Evolutionary conservation across 352 stramenopile genomes (phyloP), one percentile per base, ranked within the genome.

Genomic region (Phytopythium delawarense): DNA sequence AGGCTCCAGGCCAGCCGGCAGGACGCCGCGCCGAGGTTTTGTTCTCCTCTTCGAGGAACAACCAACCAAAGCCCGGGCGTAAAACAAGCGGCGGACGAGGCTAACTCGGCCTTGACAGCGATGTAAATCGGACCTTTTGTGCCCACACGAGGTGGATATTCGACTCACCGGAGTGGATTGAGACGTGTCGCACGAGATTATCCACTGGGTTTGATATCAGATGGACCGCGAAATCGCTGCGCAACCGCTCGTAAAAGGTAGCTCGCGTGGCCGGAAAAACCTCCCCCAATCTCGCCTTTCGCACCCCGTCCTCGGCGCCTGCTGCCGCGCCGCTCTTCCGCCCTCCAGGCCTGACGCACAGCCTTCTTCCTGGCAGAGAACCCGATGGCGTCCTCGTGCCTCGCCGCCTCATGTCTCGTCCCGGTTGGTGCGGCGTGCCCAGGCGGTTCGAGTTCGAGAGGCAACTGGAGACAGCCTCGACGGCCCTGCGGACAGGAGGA

Each of bases 401-500:
- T 32, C 28, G 28, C 28, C 35, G 35, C 20, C 42, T 49, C 42
- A 49, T 49, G 20, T 49, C 42, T 49, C 42, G 42, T 13, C 20
- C 42, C 42, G 5, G 16, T 3, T 23, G 42, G 18, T 13, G 42
- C 28, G 5, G 28, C 28, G 28, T 32, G 42, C 2, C 7, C 21
- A 21, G 42, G 7, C 40, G 6, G 40, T 4, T 49, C 12, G 7
- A 8, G 42, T 4, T 15, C n/a, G 20, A 49, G 42, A 16, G 21
- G 42, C 20, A 49, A 49, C 20, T 16, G 21, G 7, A 49, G 42
- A 49, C 42, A 56, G 50, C 13, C 4, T 11, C 18, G 16, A 7
- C 20, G 16, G 23, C n/a, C 28, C 28, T 58, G 52, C 52, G 52
- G 52, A 58, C 52, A 48, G 52, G 52, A 58, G 20, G 52, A 58